A percentile compares a stretch with the other conserved stretches of the same genome.
phyloP scores from a whole-genome alignment of 2,329 filamentous ascomycete species.

The Nothopassalora personata region DNA sequence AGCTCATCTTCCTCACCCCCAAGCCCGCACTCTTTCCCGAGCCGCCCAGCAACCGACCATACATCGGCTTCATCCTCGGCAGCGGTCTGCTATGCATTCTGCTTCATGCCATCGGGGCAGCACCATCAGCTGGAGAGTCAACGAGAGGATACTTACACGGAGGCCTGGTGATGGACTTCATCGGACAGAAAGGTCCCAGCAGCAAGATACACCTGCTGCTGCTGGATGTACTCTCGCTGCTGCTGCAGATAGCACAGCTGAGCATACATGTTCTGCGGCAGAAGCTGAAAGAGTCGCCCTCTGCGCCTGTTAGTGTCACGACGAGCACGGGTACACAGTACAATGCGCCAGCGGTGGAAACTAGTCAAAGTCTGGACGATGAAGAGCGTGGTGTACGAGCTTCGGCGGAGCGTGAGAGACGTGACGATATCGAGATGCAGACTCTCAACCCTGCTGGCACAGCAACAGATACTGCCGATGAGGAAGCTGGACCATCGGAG shows the following conservation, averaged over 20 bases:
- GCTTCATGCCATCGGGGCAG: constrained; percentile 43
- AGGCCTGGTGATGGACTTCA: constrained; percentile 59
- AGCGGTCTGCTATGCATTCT: constrained; percentile 53
- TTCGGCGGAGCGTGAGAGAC: constrained; percentile 31
- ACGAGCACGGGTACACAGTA: constrained; percentile 5
- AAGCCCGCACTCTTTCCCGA: constrained; percentile 50
- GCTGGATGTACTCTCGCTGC: constrained; percentile 51
- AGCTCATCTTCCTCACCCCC: constrained; percentile 56
- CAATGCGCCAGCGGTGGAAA: constrained; percentile 6
- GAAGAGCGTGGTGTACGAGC: constrained; percentile 55
- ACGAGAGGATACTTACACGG: constrained; percentile 55
- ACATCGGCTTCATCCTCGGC: constrained; percentile 49
- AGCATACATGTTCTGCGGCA: constrained; percentile 50
- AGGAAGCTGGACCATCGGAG: constrained; percentile 12
- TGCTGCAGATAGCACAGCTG: constrained; percentile 54
- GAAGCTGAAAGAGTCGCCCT: constrained; percentile 39
- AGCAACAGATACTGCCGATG: constrained; percentile 2
- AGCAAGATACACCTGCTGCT: constrained; percentile 48
- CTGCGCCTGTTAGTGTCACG: constrained; percentile 11
- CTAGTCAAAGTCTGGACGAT: constrained; percentile 51
- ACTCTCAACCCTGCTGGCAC: constrained; percentile 26
- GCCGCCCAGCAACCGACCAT: constrained; percentile 46
- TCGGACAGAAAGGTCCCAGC: constrained; percentile 55
- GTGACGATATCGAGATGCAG: constrained; percentile 39
- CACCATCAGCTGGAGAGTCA: constrained; percentile 43